These are phyloP conservation scores for Tetrapisispora iriomotensis DNA, from an alignment of 805 yeast species.

Conservation along the genomic window DNA sequence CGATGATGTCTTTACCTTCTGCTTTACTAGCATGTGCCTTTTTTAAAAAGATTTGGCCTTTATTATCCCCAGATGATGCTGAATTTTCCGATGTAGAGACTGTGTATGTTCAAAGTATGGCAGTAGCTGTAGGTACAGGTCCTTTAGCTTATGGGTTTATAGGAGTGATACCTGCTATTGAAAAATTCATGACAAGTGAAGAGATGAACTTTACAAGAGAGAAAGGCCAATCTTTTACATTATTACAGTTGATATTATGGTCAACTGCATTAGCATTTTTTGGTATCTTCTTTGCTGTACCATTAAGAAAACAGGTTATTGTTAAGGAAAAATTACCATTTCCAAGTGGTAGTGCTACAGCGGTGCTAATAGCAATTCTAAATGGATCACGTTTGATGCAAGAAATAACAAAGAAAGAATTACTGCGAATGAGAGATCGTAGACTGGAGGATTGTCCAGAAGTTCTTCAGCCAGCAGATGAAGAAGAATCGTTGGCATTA, in stretches of 20 bases:
- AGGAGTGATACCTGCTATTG: conserved; percentile 93
- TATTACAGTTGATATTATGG: conserved; percentile 65
- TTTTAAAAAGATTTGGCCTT: conserved; percentile 47
- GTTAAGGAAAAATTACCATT: conserved; percentile 81
- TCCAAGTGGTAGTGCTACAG: conserved; percentile 95
- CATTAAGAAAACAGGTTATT: conserved; percentile 76
- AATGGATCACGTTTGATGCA: conserved; percentile 53
- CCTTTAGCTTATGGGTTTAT: conserved; percentile 92
- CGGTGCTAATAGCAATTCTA: conserved; percentile 78
- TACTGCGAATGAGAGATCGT: conserved; percentile 28
- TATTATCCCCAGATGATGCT: conserved; percentile 22
- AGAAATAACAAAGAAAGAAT: conserved; percentile 24
- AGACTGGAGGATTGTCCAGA: conserved; percentile 22
- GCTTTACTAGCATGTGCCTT: conserved; percentile 80
- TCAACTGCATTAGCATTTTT: conserved; percentile 79
- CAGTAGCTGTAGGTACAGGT: conserved; percentile 97
- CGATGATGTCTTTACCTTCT: conserved; percentile 96
- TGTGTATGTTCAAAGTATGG: conserved; percentile 82
- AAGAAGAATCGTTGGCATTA: conserved; percentile 3
- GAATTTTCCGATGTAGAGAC: conserved; percentile 86
- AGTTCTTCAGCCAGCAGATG: conserved; percentile 13
- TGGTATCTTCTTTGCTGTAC: conserved; percentile 92
- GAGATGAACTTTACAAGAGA: conserved; percentile 53
- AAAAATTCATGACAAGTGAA: conserved; percentile 66
- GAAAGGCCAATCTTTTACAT: conserved; percentile 29